Evolutionary conservation across 2,329 filamentous ascomycete genomes (phyloP).

Genomic region (Hysterium pulicare): DNA sequence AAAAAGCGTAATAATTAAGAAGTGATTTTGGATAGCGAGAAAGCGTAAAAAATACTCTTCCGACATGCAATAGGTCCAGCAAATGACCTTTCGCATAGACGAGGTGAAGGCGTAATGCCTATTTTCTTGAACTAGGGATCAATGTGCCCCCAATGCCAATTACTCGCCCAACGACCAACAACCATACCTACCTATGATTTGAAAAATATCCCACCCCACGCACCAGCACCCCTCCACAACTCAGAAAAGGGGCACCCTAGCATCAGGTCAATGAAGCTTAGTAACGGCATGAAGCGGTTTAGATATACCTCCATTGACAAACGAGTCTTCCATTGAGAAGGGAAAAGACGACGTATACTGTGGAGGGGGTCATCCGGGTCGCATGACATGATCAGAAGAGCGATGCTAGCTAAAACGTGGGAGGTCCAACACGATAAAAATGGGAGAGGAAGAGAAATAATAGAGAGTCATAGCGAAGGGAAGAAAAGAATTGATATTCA

Average conservation of each 20-base stretch:
- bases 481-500: background rate
- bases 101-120: too few species aligned
- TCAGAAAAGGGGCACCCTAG: background rate
- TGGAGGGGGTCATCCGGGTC: slow-evolving; percentile 3
- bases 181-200: too few species aligned
- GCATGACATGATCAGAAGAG: too few species aligned
- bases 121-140: too few species aligned
- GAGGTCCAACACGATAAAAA: background rate
- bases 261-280: background rate
- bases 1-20: too few species aligned
- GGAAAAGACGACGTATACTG: slow-evolving; percentile 6
- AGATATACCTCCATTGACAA: slow-evolving; percentile 4
- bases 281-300: background rate
- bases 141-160: too few species aligned
- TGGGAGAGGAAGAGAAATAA: background rate
- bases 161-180: too few species aligned
- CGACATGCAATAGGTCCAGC: too few species aligned
- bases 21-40: too few species aligned
- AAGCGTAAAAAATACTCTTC: too few species aligned
- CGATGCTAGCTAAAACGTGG: too few species aligned
- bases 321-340: slow-evolving; percentile 4
- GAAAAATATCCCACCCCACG: slow-evolving; percentile 1
- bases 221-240: background rate
- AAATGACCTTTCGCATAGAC: too few species aligned
- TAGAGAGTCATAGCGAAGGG: background rate